These are phyloP conservation scores for Periglandula ipomoeae DNA, from an alignment of 2,329 filamentous ascomycete species.

Conservation along the genomic window DNA sequence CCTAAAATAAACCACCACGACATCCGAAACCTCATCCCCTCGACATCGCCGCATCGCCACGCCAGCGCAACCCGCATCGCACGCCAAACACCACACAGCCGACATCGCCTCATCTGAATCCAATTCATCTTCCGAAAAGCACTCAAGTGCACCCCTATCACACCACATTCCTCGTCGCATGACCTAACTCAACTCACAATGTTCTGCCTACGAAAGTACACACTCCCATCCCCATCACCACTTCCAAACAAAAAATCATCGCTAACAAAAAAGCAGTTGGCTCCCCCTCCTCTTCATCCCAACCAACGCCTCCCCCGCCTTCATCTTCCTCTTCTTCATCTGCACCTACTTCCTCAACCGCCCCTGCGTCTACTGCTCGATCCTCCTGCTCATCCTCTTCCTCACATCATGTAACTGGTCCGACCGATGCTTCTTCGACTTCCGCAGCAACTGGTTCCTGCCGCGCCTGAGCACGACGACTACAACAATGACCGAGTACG, in stretches of 20 bases:
- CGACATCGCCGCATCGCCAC: too few species aligned
- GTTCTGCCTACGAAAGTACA: constrained; percentile 55
- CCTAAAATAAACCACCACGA: too few species aligned
- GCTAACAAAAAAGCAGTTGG: constrained; percentile 49
- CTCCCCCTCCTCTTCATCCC: constrained; percentile 82
- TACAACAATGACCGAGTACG: constrained; percentile 20
- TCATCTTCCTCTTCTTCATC: constrained; percentile 81
- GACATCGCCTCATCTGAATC: too few species aligned
- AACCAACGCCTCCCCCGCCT: constrained; percentile 74
- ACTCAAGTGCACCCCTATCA: background rate
- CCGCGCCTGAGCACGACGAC: constrained; percentile 45
- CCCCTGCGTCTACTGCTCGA: constrained; percentile 95
- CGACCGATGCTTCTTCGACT: constrained; percentile 87
- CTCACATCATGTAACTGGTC: constrained; percentile 86
- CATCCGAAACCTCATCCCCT: too few species aligned
- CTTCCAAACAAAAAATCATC: background rate
- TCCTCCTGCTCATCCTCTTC: constrained; percentile 91
- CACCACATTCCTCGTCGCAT: background rate
- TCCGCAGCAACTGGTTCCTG: constrained; percentile 86
- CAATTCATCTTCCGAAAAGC: too few species aligned
- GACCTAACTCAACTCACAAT: constrained; percentile 23
- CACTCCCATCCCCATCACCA: constrained; percentile 5
- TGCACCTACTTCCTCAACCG: constrained; percentile 95
- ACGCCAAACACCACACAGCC: too few species aligned
- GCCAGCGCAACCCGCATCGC: too few species aligned